These are phyloP conservation scores for Nelumbo lutea DNA, from an alignment of 164 flowering plant genomes.

Conservation along the genomic window DNA sequence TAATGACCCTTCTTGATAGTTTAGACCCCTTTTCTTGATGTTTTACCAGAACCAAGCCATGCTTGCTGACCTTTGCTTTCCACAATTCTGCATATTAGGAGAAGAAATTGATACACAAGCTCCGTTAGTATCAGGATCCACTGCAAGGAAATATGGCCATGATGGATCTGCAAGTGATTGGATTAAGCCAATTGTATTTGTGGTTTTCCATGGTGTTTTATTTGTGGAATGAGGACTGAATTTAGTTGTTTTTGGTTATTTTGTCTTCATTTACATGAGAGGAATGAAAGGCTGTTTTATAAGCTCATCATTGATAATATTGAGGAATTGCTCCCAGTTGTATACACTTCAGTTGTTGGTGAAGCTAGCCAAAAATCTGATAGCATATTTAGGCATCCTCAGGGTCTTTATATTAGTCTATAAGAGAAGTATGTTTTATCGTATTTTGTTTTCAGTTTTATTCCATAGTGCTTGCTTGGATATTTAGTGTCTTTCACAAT, in stretches of 20 bases:
- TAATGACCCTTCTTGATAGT: not conserved
- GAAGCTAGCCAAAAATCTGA: conserved; percentile 91
- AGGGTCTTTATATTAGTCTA: conserved; percentile 79
- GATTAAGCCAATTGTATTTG: too few species aligned
- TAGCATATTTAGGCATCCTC: conserved; percentile 70
- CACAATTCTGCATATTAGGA: conserved; percentile 33
- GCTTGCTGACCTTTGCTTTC: not conserved
- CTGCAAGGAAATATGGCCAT: conserved; percentile 67
- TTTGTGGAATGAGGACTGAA: not conserved
- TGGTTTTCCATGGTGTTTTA: too few species aligned
- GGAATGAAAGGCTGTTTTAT: conserved; percentile 67
- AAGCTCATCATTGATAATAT: conserved; percentile 80
- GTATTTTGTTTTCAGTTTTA: not conserved
- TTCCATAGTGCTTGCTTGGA: not conserved
- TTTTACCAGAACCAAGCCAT: not conserved
- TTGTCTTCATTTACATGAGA: conserved; percentile 39
- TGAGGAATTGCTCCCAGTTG: conserved; percentile 77
- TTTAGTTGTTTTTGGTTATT: not conserved
- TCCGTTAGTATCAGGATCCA: conserved; percentile 70
- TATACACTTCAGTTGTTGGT: conserved; percentile 82
- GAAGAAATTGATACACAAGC: conserved; percentile 60
- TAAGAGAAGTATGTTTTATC: conserved; percentile 54
- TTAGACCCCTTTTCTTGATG: not conserved
- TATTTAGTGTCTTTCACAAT: not conserved
- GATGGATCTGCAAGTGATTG: conserved; percentile 73